phyloP scores from a whole-genome alignment of 2,329 filamentous ascomycete species.

The Hypoxylon sp. region DNA sequence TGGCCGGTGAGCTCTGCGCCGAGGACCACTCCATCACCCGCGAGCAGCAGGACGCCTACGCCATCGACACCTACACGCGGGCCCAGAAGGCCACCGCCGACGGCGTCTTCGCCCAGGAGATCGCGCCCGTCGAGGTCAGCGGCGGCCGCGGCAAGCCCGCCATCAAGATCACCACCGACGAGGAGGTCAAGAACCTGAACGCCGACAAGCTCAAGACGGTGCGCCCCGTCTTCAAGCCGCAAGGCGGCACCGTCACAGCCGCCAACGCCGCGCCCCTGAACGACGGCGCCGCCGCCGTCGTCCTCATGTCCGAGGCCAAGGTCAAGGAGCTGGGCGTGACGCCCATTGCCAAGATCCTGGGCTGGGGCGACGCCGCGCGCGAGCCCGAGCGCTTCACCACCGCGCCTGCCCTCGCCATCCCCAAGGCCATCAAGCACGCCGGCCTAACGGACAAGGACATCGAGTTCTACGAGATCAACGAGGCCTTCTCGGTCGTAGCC shows the following conservation, averaged over 20 bases:
- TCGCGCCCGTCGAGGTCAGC: slow-evolving; percentile 88
- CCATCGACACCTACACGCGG: slow-evolving; percentile 84
- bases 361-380: slow-evolving; percentile 95
- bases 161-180: slow-evolving; percentile 85
- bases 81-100: slow-evolving; percentile 86
- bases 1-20: slow-evolving; percentile 93
- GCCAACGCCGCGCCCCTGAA: slow-evolving; percentile 97
- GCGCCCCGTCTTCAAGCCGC: slow-evolving; percentile 85
- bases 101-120: slow-evolving; percentile 87
- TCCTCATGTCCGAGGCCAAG: slow-evolving; percentile 94
- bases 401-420: slow-evolving; percentile 91
- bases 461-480: slow-evolving; percentile 98
- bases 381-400: slow-evolving; percentile 96
- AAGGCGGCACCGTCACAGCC: slow-evolving; percentile 90
- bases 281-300: slow-evolving; percentile 91
- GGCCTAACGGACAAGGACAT: slow-evolving; percentile 82
- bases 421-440: slow-evolving; percentile 97
- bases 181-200: slow-evolving; percentile 96
- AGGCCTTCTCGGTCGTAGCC: slow-evolving; percentile 97
- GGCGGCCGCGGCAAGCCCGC: slow-evolving; percentile 92
- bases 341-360: slow-evolving; percentile 95
- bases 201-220: slow-evolving; percentile 86
- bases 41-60: slow-evolving; percentile 94
- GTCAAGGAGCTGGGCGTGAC: slow-evolving; percentile 92
- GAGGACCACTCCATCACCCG: slow-evolving; percentile 84